phyloP scores from a whole-genome alignment of 2,329 filamentous ascomycete genomes.

The Fusarium sp. region DNA sequence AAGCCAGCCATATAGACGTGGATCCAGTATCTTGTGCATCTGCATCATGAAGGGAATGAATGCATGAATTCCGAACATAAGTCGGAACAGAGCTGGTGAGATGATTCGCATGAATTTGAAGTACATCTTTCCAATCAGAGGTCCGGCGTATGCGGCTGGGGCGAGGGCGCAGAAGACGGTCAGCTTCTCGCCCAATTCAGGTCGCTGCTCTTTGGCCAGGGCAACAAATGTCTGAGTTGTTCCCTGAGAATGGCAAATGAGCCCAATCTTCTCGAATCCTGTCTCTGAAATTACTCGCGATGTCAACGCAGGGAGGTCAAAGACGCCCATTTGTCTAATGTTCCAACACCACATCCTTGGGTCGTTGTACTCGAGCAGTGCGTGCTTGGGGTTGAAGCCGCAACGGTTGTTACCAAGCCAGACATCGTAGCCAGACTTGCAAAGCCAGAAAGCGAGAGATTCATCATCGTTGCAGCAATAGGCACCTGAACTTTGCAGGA shows the following conservation, averaged over 20 bases:
- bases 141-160: conserved; percentile 90
- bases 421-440: conserved; percentile 93
- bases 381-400: conserved; percentile 85
- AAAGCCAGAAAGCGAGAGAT: conserved; percentile 91
- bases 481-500: conserved; percentile 89
- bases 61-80: conserved; percentile 91
- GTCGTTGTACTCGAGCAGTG: conserved; percentile 77
- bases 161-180: conserved; percentile 93
- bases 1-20: conserved; percentile 81
- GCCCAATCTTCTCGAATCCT: conserved; percentile 83
- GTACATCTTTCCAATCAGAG: conserved; percentile 87
- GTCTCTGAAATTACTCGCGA: conserved; percentile 87
- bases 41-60: conserved; percentile 96
- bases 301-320: conserved; percentile 86
- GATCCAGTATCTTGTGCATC: conserved; percentile 78
- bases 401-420: conserved; percentile 97
- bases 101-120: conserved; percentile 93
- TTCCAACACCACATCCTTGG: conserved; percentile 98
- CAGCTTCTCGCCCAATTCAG: conserved; percentile 84
- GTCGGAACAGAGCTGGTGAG: conserved; percentile 80
- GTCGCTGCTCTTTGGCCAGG: conserved; percentile 89
- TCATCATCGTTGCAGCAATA: conserved; percentile 93
- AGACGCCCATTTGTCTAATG: conserved; percentile 91
- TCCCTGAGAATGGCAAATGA: conserved; percentile 91
- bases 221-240: conserved; percentile 91